Conservation (phyloP, 257 asterid species). For the Capsicum pubescens region DNA sequence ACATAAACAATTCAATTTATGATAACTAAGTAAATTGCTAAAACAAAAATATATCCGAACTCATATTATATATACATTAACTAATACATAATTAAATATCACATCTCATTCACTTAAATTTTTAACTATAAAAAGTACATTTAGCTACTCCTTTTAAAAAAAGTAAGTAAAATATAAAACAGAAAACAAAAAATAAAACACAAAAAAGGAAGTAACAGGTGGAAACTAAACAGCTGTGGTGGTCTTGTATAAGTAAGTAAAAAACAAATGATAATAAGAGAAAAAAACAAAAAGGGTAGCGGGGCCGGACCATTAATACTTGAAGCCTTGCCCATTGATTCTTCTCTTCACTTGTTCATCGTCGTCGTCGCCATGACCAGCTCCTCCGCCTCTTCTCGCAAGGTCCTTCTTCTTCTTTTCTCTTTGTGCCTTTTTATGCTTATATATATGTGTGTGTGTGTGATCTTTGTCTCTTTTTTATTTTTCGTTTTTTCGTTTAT, state of each 20-base stretch:
- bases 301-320: background rate
- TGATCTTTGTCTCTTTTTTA: background rate
- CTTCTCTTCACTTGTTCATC: conserved; percentile 5
- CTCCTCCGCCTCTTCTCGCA: conserved; percentile 50
- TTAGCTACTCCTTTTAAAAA: background rate
- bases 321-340: background rate
- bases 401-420: conserved; percentile 31
- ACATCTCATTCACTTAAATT: too few relatives aligned
- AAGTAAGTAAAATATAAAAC: background rate
- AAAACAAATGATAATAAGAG: too few relatives aligned
- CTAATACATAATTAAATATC: too few relatives aligned
- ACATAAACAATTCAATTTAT: too few relatives aligned
- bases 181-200: background rate
- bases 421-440: background rate
- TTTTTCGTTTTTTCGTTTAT: background rate
- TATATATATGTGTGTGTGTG: background rate
- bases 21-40: too few relatives aligned
- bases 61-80: too few relatives aligned
- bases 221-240: background rate
- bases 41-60: too few relatives aligned
- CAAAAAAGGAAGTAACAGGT: background rate
- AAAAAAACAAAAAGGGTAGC: background rate
- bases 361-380: conserved; percentile 42
- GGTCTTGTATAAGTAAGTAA: background rate
- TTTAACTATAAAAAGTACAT: too few relatives aligned